Evolutionary conservation across 148 eudicot genomes (phyloP), one percentile per base, ranked within the genome.

Genomic region (Fallopia convolvulus): DNA sequence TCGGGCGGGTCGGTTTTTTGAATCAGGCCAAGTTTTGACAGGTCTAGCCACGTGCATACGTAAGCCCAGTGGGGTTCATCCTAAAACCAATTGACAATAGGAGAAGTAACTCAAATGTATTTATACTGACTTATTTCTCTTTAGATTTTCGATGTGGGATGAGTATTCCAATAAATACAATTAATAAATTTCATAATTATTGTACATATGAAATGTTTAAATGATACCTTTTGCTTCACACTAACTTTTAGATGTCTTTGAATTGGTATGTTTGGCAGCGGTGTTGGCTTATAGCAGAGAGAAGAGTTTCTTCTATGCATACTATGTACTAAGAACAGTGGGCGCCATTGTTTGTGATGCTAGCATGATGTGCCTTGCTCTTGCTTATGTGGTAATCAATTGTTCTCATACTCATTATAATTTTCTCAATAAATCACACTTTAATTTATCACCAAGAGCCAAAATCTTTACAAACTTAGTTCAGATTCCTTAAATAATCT

Each of bases 211-310:
- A 44, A 44, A 44, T 8, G 10, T 44, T 44, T 0, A 8, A 44
- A 6, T 44, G 9, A 42, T 36, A 6, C 9, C 0, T 9, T 44
- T 44, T 44, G 7, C 1, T 42, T 42, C 8, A 18, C 9, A 61
- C 68, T 26, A 23, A 44, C 20, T 13, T 47, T 41, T n/a, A 17
- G 65, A 70, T 30, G 0, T 52, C 3, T 6, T 20, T 63, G 42
- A 48, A 12, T 15, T 77, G 81, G 0, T 66, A 32, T 15, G 4
- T 36, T 66, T 33, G 17, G 20, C 87, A 92, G 98, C 83, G 75
- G 88, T 93, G 72, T 77, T 91, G 85, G 97, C 94, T 0, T 93
- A 90, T 78, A 83, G 90, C 77, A 87, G 92, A 85, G 84, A 77
- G 58, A 88, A 40, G 42, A 77, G 80, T 39, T 90, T 81, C 83